A percentile compares a stretch with the other conserved stretches of the same genome.
Conservation (phyloP, 2,329 filamentous ascomycete genomes). For the Bipolaris zeicola region DNA sequence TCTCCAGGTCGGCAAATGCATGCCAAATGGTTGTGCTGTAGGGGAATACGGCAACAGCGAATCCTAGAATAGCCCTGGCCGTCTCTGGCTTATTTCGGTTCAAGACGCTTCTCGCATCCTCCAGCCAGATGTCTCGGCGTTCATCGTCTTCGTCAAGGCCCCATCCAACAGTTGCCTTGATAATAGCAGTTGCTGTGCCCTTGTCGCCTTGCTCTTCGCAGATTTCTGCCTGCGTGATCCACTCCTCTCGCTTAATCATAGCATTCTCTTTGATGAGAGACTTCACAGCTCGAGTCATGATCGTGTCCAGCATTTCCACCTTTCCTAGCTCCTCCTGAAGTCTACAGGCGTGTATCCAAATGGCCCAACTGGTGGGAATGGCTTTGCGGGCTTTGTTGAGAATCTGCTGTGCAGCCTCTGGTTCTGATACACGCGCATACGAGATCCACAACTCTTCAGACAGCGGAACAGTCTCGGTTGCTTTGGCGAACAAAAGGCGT, state of each 20-base stretch:
- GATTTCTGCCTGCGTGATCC: constrained; percentile 92
- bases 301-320: constrained; percentile 73
- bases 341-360: constrained; percentile 94
- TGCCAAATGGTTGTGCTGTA: constrained; percentile 89
- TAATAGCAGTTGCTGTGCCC: constrained; percentile 85
- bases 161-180: constrained; percentile 92
- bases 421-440: constrained; percentile 83
- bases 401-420: constrained; percentile 91
- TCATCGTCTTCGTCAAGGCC: constrained; percentile 94
- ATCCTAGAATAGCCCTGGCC: constrained; percentile 90
- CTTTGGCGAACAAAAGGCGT: constrained; percentile 85
- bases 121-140: constrained; percentile 92
- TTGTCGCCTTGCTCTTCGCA: constrained; percentile 91
- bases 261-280: constrained; percentile 87
- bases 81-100: constrained; percentile 85
- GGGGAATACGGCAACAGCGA: constrained; percentile 86
- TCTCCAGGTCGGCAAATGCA: constrained; percentile 87
- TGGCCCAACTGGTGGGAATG: constrained; percentile 88
- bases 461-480: constrained; percentile 90
- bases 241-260: constrained; percentile 97
- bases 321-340: constrained; percentile 89
- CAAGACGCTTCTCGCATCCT: constrained; percentile 85
- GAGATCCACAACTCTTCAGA: constrained; percentile 96
- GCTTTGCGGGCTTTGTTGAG: constrained; percentile 95
- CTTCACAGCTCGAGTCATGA: constrained; percentile 93